Percentiles rank a stretch among this genome's conserved stretches.
These are phyloP conservation scores for Blastomyces percursus DNA, from an alignment of 2,329 filamentous ascomycete species.

Conservation along the genomic window DNA sequence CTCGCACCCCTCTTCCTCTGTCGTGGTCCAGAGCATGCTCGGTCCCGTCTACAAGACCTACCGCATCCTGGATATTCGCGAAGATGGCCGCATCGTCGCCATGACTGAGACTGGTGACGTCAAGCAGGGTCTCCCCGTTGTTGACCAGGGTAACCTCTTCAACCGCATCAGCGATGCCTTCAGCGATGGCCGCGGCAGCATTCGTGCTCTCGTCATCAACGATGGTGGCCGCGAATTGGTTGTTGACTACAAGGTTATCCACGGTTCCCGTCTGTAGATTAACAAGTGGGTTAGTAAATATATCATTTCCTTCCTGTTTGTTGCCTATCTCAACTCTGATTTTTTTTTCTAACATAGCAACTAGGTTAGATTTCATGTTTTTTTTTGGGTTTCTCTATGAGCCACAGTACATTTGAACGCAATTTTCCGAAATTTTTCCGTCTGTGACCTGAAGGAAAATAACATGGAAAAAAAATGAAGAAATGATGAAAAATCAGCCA, in stretches of 20 bases:
- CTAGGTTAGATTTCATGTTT: background rate
- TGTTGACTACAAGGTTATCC: constrained; percentile 98
- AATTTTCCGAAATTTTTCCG: background rate
- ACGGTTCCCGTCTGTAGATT: constrained; percentile 56
- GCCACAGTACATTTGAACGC: background rate
- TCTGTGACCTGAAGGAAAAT: background rate
- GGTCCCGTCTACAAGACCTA: constrained; percentile 99
- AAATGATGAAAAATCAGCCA: background rate
- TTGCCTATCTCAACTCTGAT: background rate
- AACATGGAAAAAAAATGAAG: background rate
- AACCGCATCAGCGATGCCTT: constrained; percentile 71
- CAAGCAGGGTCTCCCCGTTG: constrained; percentile 87
- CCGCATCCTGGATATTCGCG: constrained; percentile 93
- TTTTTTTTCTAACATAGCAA: background rate
- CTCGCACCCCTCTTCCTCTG: constrained; percentile 90
- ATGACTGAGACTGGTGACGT: constrained; percentile 99
- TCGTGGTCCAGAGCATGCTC: constrained; percentile 98
- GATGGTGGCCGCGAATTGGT: constrained; percentile 88
- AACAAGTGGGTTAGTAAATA: background rate
- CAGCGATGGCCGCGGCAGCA: constrained; percentile 80
- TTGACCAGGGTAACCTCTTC: constrained; percentile 89
- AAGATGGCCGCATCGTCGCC: constrained; percentile 70
- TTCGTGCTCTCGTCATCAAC: constrained; percentile 90
- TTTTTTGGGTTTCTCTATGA: background rate
- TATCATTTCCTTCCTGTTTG: background rate